Percentiles rank a stretch among this genome's conserved stretches.
Evolutionary conservation across 2,329 filamentous ascomycete species (phyloP).

Genomic region (Monosporascus sp.): DNA sequence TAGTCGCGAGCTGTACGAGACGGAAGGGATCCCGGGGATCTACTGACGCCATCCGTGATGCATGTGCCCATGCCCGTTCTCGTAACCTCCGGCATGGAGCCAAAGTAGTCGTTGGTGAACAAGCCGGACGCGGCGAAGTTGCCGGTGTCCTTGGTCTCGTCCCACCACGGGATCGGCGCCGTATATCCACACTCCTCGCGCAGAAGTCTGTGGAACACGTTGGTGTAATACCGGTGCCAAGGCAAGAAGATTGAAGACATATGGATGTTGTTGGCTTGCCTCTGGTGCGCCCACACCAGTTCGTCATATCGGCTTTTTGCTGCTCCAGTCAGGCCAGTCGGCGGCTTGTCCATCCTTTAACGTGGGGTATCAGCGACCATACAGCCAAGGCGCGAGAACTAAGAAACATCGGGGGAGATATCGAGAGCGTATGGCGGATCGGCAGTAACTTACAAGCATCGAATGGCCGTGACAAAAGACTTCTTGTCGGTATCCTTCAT

Average conservation of each 20-base stretch:
- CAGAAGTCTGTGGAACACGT: conserved; percentile 26
- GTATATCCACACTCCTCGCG: conserved; percentile 28
- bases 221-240: conserved; percentile 29
- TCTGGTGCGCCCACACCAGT: conserved; percentile 26
- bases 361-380: not conserved
- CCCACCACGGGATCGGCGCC: conserved; percentile 28
- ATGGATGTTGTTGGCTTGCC: conserved; percentile 27
- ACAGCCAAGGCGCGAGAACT: not conserved
- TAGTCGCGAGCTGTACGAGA: not conserved
- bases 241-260: conserved; percentile 26
- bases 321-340: conserved; percentile 20
- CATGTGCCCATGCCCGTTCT: conserved; percentile 21
- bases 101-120: conserved; percentile 25
- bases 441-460: conserved; percentile 17
- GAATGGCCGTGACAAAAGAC: conserved; percentile 24
- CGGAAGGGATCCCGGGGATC: not conserved
- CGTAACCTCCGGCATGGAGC: conserved; percentile 19
- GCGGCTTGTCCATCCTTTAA: conserved; percentile 12
- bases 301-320: conserved; percentile 28
- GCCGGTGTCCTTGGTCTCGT: conserved; percentile 29
- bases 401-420: not conserved
- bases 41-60: conserved; percentile 20
- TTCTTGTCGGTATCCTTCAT: conserved; percentile 24
- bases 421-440: not conserved
- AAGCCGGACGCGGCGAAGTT: conserved; percentile 22